Evolutionary conservation across 352 stramenopile genomes (phyloP).

Genomic region (Globisporangium orthogonon): DNA sequence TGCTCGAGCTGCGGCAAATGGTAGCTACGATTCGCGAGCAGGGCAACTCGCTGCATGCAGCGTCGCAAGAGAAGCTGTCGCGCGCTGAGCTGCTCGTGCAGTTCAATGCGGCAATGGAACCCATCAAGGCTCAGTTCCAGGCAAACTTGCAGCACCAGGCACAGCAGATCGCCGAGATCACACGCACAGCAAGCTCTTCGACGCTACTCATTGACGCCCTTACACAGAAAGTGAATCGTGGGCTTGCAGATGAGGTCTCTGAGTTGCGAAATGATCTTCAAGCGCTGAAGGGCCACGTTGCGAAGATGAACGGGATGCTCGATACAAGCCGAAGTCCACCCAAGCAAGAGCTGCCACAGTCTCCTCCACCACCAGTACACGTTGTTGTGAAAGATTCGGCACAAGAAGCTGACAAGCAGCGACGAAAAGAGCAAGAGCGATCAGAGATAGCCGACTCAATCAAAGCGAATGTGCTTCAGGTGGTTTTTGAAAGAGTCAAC

Average conservation of each 20-base stretch:
- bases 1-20: conserved; percentile 71
- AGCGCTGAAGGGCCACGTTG: conserved; percentile 47
- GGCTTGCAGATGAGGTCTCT: conserved; percentile 39
- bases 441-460: conserved; percentile 3
- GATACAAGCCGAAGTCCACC: conserved; percentile 6
- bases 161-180: conserved; percentile 66
- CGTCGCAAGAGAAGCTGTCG: conserved; percentile 72
- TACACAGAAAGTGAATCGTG: conserved; percentile 57
- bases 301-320: conserved; percentile 22
- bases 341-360: background rate
- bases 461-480: background rate
- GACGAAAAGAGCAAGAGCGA: conserved; percentile 12
- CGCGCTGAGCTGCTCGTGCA: conserved; percentile 67
- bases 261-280: conserved; percentile 49
- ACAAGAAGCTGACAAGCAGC: conserved; percentile 17
- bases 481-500: conserved; percentile 2
- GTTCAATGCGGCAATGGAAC: conserved; percentile 76
- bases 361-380: background rate
- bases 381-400: background rate
- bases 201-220: conserved; percentile 51
- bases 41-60: conserved; percentile 47
- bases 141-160: conserved; percentile 68
- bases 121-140: conserved; percentile 73
- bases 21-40: conserved; percentile 67
- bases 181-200: conserved; percentile 48